Percentiles rank a stretch among this genome's conserved stretches.
Evolutionary conservation across 75 land plant species (phyloP).

Genomic region (Adiantum capillusveneris): DNA sequence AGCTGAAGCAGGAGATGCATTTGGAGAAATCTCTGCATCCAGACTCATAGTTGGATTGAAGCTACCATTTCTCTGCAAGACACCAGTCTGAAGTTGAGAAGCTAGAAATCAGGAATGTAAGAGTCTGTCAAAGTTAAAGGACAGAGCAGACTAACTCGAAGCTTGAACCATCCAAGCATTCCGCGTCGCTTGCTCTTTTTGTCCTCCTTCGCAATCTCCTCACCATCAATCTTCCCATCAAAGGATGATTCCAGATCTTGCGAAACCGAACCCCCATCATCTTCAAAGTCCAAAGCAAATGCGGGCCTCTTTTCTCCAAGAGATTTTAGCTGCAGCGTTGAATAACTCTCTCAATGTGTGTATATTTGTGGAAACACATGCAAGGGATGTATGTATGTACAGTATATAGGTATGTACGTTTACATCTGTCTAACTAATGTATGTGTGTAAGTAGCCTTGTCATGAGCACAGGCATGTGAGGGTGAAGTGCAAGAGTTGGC

Average conservation of each 20-base stretch:
- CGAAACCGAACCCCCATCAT: slow-evolving; percentile 10
- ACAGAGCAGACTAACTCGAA: slow-evolving; percentile 37
- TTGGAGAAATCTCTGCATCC: slow-evolving; percentile 43
- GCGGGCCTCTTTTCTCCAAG: slow-evolving; percentile 65
- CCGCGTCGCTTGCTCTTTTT: slow-evolving; percentile 55
- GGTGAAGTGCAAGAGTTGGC: no score
- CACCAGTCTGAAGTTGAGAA: neutral
- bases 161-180: slow-evolving; percentile 85
- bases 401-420: no score
- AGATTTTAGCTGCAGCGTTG: slow-evolving; percentile 64
- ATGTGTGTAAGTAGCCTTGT: no score
- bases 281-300: slow-evolving; percentile 17
- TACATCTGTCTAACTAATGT: no score
- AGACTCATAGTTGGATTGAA: slow-evolving; percentile 18
- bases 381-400: no score
- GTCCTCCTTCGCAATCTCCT: slow-evolving; percentile 48
- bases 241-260: slow-evolving; percentile 32
- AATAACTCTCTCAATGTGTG: no score
- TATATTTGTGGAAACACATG: no score
- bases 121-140: no score
- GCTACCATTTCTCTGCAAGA: slow-evolving; percentile 1
- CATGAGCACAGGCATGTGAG: no score
- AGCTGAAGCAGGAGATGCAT: slow-evolving; percentile 41
- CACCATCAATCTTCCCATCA: slow-evolving; percentile 46
- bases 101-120: no score